Conservation (phyloP, 1,284 basidiomycete species). For the Rhodotorula sp. region DNA sequence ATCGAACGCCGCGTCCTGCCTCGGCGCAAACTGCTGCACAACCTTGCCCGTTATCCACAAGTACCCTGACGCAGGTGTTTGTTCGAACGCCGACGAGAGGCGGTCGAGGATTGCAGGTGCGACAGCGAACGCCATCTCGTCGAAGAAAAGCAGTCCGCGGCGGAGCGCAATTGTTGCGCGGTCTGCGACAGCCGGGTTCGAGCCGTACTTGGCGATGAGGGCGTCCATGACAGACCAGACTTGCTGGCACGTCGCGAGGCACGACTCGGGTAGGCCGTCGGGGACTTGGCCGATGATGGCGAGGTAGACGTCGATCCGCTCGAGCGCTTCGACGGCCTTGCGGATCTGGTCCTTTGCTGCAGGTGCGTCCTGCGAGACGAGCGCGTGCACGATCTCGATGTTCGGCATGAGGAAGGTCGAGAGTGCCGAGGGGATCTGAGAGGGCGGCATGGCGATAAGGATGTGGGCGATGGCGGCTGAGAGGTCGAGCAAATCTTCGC, state of each 20-base stretch:
- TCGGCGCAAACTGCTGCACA: constrained; percentile 67
- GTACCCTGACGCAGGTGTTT: constrained; percentile 80
- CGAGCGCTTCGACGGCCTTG: constrained; percentile 64
- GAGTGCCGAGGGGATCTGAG: constrained; percentile 76
- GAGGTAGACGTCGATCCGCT: constrained; percentile 86
- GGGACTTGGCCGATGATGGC: constrained; percentile 75
- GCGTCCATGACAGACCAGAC: constrained; percentile 80
- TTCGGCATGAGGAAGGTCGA: constrained; percentile 71
- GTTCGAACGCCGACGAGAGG: constrained; percentile 75
- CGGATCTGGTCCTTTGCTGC: constrained; percentile 46
- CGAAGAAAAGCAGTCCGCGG: constrained; percentile 80
- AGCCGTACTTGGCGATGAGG: constrained; percentile 77
- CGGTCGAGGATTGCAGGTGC: constrained; percentile 69
- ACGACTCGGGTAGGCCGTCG: constrained; percentile 71
- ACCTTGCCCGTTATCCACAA: constrained; percentile 73
- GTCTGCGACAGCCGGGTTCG: constrained; percentile 76
- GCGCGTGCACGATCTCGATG: constrained; percentile 52
- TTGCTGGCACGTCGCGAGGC: constrained; percentile 73
- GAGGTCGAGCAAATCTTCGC: constrained; percentile 85
- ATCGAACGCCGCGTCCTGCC: constrained; percentile 10
- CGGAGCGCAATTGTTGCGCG: constrained; percentile 83
- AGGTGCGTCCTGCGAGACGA: constrained; percentile 1
- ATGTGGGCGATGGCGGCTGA: constrained; percentile 95
- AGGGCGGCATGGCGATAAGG: constrained; percentile 80
- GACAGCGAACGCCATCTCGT: constrained; percentile 63